phyloP scores from a whole-genome alignment of 106 monocot genomes.

The Amphibolis antarctica region DNA sequence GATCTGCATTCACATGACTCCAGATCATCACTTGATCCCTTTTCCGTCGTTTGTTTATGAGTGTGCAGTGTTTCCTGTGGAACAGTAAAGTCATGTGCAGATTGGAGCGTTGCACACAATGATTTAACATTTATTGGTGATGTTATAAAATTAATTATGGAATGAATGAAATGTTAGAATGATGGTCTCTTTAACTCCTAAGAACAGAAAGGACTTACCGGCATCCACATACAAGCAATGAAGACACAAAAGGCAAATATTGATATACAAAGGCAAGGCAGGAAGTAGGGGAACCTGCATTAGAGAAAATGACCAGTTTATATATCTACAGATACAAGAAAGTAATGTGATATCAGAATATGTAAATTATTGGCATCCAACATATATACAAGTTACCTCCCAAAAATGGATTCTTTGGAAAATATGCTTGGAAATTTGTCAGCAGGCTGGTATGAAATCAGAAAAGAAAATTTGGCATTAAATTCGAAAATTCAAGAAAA shows the following conservation, averaged over 20 bases:
- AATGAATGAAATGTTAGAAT: too few relatives aligned
- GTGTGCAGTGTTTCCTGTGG: constrained; percentile 62
- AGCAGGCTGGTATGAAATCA: constrained; percentile 1
- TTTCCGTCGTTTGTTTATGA: constrained; percentile 16
- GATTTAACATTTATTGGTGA: neutral
- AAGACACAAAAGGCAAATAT: constrained; percentile 36
- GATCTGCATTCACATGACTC: neutral
- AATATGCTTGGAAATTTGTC: constrained; percentile 6
- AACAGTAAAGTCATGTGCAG: neutral
- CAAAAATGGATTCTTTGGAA: constrained; percentile 16
- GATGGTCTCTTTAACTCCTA: neutral
- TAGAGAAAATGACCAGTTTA: neutral
- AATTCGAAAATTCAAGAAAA: too few relatives aligned
- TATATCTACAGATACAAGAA: neutral
- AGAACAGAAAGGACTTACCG: constrained; percentile 16
- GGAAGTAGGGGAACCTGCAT: constrained; percentile 59
- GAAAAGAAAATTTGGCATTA: too few relatives aligned
- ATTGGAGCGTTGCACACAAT: neutral
- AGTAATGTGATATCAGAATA: neutral
- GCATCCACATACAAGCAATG: constrained; percentile 32
- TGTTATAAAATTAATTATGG: neutral
- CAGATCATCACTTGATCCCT: constrained; percentile 1
- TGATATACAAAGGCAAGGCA: constrained; percentile 42
- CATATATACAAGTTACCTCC: constrained; percentile 37
- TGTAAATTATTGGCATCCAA: too few relatives aligned